These are phyloP conservation scores for Tylopilus microsporus DNA, from an alignment of 1,284 basidiomycete species.

Conservation along the genomic window DNA sequence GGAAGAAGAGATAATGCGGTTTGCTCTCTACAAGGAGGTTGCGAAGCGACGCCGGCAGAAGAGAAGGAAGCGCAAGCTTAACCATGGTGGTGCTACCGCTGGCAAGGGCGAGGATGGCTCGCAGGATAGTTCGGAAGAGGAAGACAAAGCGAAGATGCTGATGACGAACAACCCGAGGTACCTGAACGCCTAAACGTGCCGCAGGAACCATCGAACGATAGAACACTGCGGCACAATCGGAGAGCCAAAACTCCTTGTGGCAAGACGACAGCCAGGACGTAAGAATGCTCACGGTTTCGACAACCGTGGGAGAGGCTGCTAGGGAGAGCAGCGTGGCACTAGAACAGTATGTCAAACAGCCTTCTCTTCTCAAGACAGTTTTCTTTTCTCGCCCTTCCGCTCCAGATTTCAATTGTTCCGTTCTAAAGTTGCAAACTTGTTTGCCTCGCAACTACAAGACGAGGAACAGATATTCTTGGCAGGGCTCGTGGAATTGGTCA, in stretches of 20 bases:
- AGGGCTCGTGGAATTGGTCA: slow-evolving; percentile 73
- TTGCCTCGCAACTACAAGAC: slow-evolving; percentile 65
- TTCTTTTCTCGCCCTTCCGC: slow-evolving; percentile 2
- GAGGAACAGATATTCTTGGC: slow-evolving; percentile 71
- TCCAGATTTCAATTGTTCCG: slow-evolving; percentile 75
- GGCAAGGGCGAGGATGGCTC: slow-evolving; percentile 38
- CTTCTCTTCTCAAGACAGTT: not conserved
- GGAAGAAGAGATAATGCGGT: slow-evolving; percentile 94
- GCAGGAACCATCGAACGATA: slow-evolving; percentile 24
- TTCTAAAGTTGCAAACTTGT: slow-evolving; percentile 64
- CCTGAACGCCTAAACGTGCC: slow-evolving; percentile 52
- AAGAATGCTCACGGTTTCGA: slow-evolving; percentile 51
- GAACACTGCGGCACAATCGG: slow-evolving; percentile 31
- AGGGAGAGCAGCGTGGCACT: slow-evolving; percentile 44
- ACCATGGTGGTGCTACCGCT: slow-evolving; percentile 44
- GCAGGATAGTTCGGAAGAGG: slow-evolving; percentile 42
- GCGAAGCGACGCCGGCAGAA: slow-evolving; percentile 65
- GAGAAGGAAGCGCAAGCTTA: slow-evolving; percentile 77
- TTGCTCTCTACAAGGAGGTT: slow-evolving; percentile 97
- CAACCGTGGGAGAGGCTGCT: slow-evolving; percentile 31
- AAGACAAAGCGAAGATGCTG: slow-evolving; percentile 36
- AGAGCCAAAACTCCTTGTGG: slow-evolving; percentile 50
- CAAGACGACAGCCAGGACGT: slow-evolving; percentile 61
- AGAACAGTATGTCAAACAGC: slow-evolving; percentile 47
- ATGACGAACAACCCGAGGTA: slow-evolving; percentile 36